Percentiles rank a stretch among this genome's conserved stretches.
These are phyloP conservation scores for Candida golubevii DNA, from an alignment of 805 yeast genomes.

Conservation along the genomic window DNA sequence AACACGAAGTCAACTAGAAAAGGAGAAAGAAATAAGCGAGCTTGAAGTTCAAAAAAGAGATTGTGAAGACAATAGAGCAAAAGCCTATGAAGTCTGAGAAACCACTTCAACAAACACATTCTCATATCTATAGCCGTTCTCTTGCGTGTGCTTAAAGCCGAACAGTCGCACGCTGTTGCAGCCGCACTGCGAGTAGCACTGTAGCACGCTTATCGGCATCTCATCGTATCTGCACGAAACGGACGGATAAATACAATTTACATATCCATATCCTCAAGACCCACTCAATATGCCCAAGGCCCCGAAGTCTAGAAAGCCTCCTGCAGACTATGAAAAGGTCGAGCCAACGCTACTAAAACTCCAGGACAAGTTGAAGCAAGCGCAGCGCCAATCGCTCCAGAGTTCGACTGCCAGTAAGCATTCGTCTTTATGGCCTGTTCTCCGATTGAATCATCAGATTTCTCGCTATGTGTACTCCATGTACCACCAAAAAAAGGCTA, in stretches of 20 bases:
- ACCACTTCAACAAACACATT: too few relatives aligned
- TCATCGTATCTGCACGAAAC: not conserved
- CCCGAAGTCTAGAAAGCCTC: conserved; percentile 37
- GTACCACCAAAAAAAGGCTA: conserved; percentile 65
- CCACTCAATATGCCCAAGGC: conserved; percentile 8
- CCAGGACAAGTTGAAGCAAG: conserved; percentile 52
- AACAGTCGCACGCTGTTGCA: too few relatives aligned
- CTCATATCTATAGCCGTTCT: too few relatives aligned
- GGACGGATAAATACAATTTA: not conserved
- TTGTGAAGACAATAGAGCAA: too few relatives aligned
- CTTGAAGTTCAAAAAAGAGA: too few relatives aligned
- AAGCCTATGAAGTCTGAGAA: too few relatives aligned
- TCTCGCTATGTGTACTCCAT: conserved; percentile 72
- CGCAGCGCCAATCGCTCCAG: conserved; percentile 29
- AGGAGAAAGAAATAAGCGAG: too few relatives aligned
- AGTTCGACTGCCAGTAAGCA: conserved; percentile 39
- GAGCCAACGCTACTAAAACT: conserved; percentile 63
- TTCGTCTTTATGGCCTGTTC: conserved; percentile 65
- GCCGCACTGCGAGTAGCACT: too few relatives aligned
- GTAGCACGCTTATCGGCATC: too few relatives aligned
- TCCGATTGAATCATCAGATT: conserved; percentile 66
- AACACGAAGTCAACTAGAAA: too few relatives aligned
- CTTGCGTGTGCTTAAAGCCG: too few relatives aligned
- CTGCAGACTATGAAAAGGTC: conserved; percentile 68
- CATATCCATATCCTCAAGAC: not conserved